Conservation (phyloP, 805 yeast genomes). For the Ogataea degrootiae region DNA sequence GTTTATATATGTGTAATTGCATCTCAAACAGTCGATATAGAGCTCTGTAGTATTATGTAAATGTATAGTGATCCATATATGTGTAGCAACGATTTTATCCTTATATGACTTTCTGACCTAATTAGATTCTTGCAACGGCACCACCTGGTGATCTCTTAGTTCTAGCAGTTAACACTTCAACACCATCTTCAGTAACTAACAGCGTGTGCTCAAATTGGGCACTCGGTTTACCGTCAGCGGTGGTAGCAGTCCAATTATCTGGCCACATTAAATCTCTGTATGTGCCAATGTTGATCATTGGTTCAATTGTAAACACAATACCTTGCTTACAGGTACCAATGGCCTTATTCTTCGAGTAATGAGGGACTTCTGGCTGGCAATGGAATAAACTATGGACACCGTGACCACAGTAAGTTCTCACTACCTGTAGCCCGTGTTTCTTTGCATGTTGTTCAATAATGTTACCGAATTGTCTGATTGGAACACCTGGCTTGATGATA, state of each 20-base stretch:
- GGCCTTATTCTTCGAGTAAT: conserved; percentile 89
- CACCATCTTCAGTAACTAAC: conserved; percentile 89
- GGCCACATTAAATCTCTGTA: conserved; percentile 89
- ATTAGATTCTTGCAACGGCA: conserved; percentile 45
- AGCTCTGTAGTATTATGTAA: too few species aligned
- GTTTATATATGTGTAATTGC: too few species aligned
- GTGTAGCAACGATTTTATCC: too few species aligned
- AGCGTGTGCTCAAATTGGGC: conserved; percentile 97
- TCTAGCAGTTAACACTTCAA: conserved; percentile 84
- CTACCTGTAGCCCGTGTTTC: conserved; percentile 76
- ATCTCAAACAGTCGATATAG: too few species aligned
- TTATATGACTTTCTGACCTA: too few species aligned
- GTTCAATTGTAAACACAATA: conserved; percentile 94
- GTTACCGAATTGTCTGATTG: conserved; percentile 83
- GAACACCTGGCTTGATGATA: conserved; percentile 84
- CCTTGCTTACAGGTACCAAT: conserved; percentile 94
- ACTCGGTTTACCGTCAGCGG: conserved; percentile 82
- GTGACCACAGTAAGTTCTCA: conserved; percentile 89
- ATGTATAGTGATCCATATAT: too few species aligned
- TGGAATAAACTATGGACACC: conserved; percentile 88
- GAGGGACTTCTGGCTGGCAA: conserved; percentile 88
- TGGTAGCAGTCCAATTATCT: conserved; percentile 93
- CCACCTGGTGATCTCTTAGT: conserved; percentile 86
- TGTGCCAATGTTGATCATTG: conserved; percentile 87
- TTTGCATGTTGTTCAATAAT: conserved; percentile 83